Evolutionary conservation across 2,329 filamentous ascomycete genomes (phyloP), one percentile per base, ranked within the genome.

Genomic region (Xylaria sp.): DNA sequence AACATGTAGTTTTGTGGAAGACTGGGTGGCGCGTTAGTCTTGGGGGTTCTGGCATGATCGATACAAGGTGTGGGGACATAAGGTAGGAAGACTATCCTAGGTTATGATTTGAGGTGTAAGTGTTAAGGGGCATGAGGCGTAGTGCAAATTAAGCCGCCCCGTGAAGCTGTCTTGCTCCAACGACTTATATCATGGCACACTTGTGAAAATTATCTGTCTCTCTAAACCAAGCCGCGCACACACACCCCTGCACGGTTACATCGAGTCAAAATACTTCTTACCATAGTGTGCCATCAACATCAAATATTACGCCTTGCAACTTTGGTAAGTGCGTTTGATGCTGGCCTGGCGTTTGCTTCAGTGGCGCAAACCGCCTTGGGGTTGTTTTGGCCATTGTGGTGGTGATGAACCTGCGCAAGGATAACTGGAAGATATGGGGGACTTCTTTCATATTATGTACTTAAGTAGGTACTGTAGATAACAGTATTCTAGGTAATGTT

Each of bases 1-100:
- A 98, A 98, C 95, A 98, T 99, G 85, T 97, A 93, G 73, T 92
- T 96, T 80, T 98, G 95, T 0, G 95, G 95, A 65, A 94, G 83
- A 77, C 94, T 97, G 69, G 49, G 50, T 55, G 51, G 5, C 47
- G 54, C 47, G 60, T 69, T 61, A 66, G 63, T 66, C 27, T 57
- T 31, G 53, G 31, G 20, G 6, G 13, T 38, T 54, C 25, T 25
- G 15, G 15, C 15, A 6, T n/a, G 25, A 17, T n/a, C 2, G n/a
- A 5, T 42, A 17, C n/a, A 17, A n/a, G 5, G 39, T 7, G 17
- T 29, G 45, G 22, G 5, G 5, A 17, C 1, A 33, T 33, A 3
- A 13, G 47, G 49, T 44, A 59, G 44, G 51, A 44, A 20, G 47
- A 22, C 33, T 9, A 36, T 33, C 27, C 20, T 29, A 1, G 20